Evolutionary conservation across 148 eudicot species (phyloP), one percentile per base, ranked within the genome.

Genomic region (Vaccinium vitisidaea): DNA sequence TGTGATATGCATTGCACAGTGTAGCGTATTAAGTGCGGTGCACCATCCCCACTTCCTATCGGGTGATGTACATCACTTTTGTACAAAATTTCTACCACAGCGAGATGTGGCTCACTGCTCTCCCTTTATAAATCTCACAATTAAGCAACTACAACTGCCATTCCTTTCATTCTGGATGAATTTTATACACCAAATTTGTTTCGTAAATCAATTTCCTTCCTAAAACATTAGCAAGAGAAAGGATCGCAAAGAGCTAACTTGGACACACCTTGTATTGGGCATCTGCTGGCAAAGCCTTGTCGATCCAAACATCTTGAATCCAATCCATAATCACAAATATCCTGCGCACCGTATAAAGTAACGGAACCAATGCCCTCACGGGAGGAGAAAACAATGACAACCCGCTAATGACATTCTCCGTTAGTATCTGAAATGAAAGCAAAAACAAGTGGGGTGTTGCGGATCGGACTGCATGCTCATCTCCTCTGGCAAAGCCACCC

Each of bases 381-480:
- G 98, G 99, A 21, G 99, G 92, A 25, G 99, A 96, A 87, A 94
- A 96, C 90, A 94, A 76, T 2, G 94, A 90, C 4, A 93, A 69
- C 46, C 94, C 97, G 9, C 95, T 92, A 0, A 96, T 91, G 12
- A 94, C 79, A 78, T 96, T 94, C 87, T 96, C 98, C 2, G 98
- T 94, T 1, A 96, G 87, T 23, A 96, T 94, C 83, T 96, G 99
- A 82, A 88, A 94, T 4, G 99, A 88, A 6, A 96, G 91, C 88
- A 96, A 83, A 88, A 96, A 96, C 89, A 96, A 80, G 32, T 96
- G 99, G 49, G 98, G 99, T 0, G 97, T 92, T 3, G 99, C 98
- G 0, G 97, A 96, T 54, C 94, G 82, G 11, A 96, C 95, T 0
- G 98, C 94, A 65, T 94, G 95, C 8, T 96, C 95, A 76, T 96